Evolutionary conservation across 1,139 yeast genomes (phyloP).

Genomic region (Blastobotrys capitulatus): DNA sequence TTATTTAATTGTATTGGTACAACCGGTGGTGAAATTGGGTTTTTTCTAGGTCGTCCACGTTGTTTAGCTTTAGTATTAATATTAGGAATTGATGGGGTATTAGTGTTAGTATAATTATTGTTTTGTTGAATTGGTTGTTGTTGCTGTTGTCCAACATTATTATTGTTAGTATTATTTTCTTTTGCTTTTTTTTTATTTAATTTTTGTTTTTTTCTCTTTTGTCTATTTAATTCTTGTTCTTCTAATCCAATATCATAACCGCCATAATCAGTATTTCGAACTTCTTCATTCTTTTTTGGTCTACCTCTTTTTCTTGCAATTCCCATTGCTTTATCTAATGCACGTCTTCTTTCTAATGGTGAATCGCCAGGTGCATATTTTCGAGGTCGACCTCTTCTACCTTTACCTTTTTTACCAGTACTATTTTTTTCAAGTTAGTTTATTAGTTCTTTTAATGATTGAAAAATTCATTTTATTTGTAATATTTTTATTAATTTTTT

Average conservation of each 20-base stretch:
- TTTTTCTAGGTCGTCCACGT: background rate
- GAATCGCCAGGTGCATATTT: constrained; percentile 13
- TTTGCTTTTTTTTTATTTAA: background rate
- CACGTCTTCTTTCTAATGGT: constrained; percentile 9
- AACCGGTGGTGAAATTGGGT: background rate
- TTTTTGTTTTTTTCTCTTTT: background rate
- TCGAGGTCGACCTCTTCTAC: constrained; percentile 16
- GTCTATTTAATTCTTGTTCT: background rate
- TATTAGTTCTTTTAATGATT: background rate
- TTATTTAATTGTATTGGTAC: background rate
- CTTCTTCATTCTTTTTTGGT: constrained; percentile 11
- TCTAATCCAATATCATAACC: background rate
- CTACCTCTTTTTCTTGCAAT: constrained; percentile 14
- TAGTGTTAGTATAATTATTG: too few species aligned
- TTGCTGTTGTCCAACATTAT: too few species aligned
- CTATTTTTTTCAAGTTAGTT: background rate
- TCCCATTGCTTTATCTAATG: constrained; percentile 3
- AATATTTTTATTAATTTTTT: too few species aligned
- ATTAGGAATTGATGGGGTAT: too few species aligned
- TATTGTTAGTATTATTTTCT: background rate
- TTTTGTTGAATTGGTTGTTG: too few species aligned
- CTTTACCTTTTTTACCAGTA: background rate
- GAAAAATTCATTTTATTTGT: background rate
- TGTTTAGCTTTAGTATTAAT: background rate
- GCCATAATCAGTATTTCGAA: background rate